These are phyloP conservation scores for Yarrowia sp. DNA, from an alignment of 805 yeast species.

Conservation along the genomic window DNA sequence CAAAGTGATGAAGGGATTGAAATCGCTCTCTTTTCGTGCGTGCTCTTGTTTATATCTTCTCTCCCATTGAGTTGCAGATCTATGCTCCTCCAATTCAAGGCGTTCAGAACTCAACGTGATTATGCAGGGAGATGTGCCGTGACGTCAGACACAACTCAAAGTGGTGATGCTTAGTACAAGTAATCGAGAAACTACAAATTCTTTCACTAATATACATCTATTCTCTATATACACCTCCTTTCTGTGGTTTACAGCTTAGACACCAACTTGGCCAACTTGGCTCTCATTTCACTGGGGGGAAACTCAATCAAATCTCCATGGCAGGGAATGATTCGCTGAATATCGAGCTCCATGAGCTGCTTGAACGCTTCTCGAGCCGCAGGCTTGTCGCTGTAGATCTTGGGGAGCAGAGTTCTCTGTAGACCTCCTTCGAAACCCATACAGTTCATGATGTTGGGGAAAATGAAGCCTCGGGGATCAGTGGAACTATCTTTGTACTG, in stretches of 20 bases:
- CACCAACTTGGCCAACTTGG: slow-evolving; percentile 7
- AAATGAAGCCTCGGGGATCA: slow-evolving; percentile 2
- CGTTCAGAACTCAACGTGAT: background rate
- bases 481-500: slow-evolving; percentile 6
- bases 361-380: slow-evolving; percentile 16
- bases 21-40: too few relatives aligned
- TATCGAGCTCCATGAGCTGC: background rate
- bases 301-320: slow-evolving; percentile 18
- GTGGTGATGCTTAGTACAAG: too few relatives aligned
- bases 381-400: slow-evolving; percentile 8
- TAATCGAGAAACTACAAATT: too few relatives aligned
- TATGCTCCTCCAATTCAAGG: slow-evolving; percentile 2
- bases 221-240: background rate
- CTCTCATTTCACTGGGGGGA: slow-evolving; percentile 10
- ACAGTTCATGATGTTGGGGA: slow-evolving; percentile 16
- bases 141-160: too few relatives aligned
- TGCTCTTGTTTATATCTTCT: background rate
- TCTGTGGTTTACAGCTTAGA: background rate
- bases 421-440: slow-evolving; percentile 12
- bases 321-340: slow-evolving; percentile 21
- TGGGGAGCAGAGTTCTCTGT: slow-evolving; percentile 9
- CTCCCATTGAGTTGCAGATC: slow-evolving; percentile 4
- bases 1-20: background rate
- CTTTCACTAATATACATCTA: background rate
- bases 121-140: background rate